Base-by-base conservation (phyloP, 2,329 filamentous ascomycete species). In the Fusarium veterinarium region DNA sequence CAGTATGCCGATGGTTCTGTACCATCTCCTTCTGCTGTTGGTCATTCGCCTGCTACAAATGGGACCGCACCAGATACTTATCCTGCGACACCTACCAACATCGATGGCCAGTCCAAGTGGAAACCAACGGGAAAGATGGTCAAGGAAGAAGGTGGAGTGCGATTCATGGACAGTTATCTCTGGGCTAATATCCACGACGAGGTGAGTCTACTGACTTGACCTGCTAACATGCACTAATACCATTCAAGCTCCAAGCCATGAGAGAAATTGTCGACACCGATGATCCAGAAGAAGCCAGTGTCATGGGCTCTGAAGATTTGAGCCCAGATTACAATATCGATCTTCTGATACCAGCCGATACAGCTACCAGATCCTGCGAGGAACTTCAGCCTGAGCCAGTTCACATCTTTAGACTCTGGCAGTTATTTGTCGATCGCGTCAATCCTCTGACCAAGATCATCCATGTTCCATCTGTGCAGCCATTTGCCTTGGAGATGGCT, bases 381-480 rank as follows among this genome's bases (percentile, higher is more conserved):
- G 84, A 86, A 19, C 81, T 92, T 77, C 91, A 92, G 73, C 93
- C 93, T 0, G 84, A 89, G 8, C 87, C 90, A 0, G 86, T 89
- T 17, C 89, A 93, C 38, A 88, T 93, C 31, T 91, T 93, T 75
- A 86, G 87, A 56, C 85, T 95, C 9, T 95, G 93, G 93, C 91
- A 94, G 78, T 84, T 90, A 13, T 95, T 91, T 72, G 83, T 94
- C 10, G 90, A 93, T 53, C 91, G 93, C 68, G 90, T 95, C 61
- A 92, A 95, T 75, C 92, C 93, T 0, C 79, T 94, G 49, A 89
- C 90, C 73, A 95, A 95, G 78, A 82, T 89, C 49, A 90, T 94
- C 30, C 93, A 95, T 77, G 87, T 91, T 3, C 92, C 93, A 1
- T 90, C 90, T 0, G 80, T 94, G 8, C 91, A 94, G 75, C 86